A percentile compares a stretch with the other conserved stretches of the same genome.
Evolutionary conservation across 768 basidiomycete species (phyloP).

Genomic region (Lactarius quietus): DNA sequence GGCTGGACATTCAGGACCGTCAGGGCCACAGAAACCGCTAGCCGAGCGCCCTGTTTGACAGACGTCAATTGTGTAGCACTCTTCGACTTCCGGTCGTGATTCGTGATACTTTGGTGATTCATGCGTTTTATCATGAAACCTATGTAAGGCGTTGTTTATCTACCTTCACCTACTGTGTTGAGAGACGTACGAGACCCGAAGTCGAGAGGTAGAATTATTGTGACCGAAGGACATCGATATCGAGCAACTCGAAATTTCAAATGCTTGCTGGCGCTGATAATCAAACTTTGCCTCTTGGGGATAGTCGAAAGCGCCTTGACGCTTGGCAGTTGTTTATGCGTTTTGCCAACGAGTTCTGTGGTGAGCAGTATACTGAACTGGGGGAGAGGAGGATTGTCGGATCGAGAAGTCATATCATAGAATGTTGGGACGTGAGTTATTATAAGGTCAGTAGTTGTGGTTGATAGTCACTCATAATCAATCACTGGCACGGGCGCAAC

Average conservation of each 20-base stretch:
- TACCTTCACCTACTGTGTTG: too few relatives aligned
- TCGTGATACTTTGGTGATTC: constrained; percentile 96
- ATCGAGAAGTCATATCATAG: constrained; percentile 30
- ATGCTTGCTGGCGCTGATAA: constrained; percentile 90
- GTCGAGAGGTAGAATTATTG: constrained; percentile 90
- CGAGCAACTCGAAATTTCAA: constrained; percentile 94
- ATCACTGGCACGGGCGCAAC: neutral
- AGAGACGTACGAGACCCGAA: constrained; percentile 75
- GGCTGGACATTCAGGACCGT: too few relatives aligned
- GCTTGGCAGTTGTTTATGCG: constrained; percentile 82
- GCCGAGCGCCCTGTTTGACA: too few relatives aligned
- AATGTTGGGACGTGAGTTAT: constrained; percentile 3
- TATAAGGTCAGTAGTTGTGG: neutral
- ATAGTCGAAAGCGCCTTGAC: constrained; percentile 68
- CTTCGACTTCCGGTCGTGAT: too few relatives aligned
- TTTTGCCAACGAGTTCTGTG: constrained; percentile 83
- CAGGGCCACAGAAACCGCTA: too few relatives aligned
- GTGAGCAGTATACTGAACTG: constrained; percentile 65
- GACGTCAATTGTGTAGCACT: too few relatives aligned
- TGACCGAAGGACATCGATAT: constrained; percentile 81
- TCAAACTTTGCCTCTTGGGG: constrained; percentile 88
- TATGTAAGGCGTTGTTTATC: constrained; percentile 87
- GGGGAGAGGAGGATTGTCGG: constrained; percentile 62
- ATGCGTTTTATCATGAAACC: constrained; percentile 99
- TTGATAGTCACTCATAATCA: neutral